A percentile compares a stretch with the other conserved stretches of the same genome.
Evolutionary conservation across 257 asterid species (phyloP).

Genomic region (Jasminum sambac): DNA sequence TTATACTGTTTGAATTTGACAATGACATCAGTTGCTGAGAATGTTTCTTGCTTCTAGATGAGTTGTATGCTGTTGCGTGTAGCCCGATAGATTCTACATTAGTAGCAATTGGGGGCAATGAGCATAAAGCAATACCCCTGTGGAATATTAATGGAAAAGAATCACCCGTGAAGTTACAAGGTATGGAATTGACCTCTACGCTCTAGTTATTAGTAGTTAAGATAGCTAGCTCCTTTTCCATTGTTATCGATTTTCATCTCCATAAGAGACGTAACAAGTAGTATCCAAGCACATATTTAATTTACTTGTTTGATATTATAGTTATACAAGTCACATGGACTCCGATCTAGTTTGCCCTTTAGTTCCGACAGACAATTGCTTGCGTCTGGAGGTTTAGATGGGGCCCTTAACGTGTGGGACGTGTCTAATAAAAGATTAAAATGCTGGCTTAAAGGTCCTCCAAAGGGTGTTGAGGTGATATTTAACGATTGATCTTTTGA

Average conservation of each 20-base stretch:
- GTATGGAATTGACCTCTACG: background rate
- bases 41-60: slow-evolving; percentile 57
- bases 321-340: slow-evolving; percentile 72
- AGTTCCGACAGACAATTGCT: too few relatives aligned
- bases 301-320: background rate
- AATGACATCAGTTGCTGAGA: too few relatives aligned
- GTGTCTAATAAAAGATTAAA: slow-evolving; percentile 41
- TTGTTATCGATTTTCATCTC: too few relatives aligned
- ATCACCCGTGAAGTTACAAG: too few relatives aligned
- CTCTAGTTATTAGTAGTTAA: too few relatives aligned
- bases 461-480: slow-evolving; percentile 75
- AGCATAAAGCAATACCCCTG: too few relatives aligned
- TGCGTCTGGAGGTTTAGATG: slow-evolving; percentile 92
- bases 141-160: too few relatives aligned
- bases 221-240: too few relatives aligned
- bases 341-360: slow-evolving; percentile 66
- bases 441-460: slow-evolving; percentile 85
- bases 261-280: too few relatives aligned
- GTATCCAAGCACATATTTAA: too few relatives aligned
- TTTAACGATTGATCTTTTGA: slow-evolving; percentile 21
- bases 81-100: slow-evolving; percentile 77
- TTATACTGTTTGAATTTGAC: too few relatives aligned
- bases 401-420: slow-evolving; percentile 80
- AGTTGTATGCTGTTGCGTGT: slow-evolving; percentile 70
- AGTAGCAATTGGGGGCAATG: background rate